Base-by-base conservation (phyloP, 192 early-diverging fungal genomes). In the Backusella macrospora region DNA sequence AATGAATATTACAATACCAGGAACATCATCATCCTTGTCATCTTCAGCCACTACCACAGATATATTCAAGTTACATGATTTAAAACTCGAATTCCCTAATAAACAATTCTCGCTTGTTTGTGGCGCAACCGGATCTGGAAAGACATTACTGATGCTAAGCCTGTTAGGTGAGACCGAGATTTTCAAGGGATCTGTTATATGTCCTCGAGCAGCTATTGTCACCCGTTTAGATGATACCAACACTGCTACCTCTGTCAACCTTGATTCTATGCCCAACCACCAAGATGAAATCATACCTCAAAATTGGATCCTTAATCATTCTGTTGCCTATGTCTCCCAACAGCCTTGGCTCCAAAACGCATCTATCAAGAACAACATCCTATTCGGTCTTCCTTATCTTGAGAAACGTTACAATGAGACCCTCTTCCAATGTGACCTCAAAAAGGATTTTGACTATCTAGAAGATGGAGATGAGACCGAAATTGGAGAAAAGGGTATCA, bases 71-170 rank as follows among this genome's bases (percentile, higher is more conserved):
- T 71, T 89, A 21, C 84, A 78, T 40, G 72, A 83, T 55, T 34
- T 86, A 3, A 81, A 78, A 15, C 49, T 87, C 42, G 73, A 82
- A 21, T 86, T 89, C 52, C 87, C 87, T 26, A 52, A 81, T 38
- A 76, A 75, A 26, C 75, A 89, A 65, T 62, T 89, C 4, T 82
- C 80, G 21, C 42, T 89, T 16, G 63, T 89, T 29, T 89, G 85
- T 49, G 97, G 97, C 18, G 71, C 92, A 5, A 96, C 95, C 5
- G 96, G 93, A 6, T 85, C 91, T 15, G 96, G 98, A 43, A 99
- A 99, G 80, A 89, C 91, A 0, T 86, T 91, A 38, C 72, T 99
- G 21, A 73, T 97, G 39, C 75, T 92, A 49, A 93, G 93, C 8
- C 84, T 98, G 2, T 79, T 98, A 18, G 92, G 95, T 37, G 95